Percentiles rank a stretch among this genome's conserved stretches.
Evolutionary conservation across 1,139 yeast genomes (phyloP).

Genomic region (Debaryomycetaceae sp.): DNA sequence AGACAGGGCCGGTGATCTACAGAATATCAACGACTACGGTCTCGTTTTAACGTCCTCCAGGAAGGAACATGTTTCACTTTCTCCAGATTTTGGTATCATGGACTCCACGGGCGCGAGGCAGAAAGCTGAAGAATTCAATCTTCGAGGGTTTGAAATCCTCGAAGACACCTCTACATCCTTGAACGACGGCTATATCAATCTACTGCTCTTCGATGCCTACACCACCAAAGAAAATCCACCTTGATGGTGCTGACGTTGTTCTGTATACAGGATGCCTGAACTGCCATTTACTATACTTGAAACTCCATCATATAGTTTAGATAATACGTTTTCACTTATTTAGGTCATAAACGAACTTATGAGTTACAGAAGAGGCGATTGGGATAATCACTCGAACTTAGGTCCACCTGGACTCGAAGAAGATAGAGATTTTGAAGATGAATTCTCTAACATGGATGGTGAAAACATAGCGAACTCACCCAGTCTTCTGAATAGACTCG

Average conservation of each 20-base stretch:
- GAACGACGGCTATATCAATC: conserved; percentile 67
- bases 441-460: not conserved
- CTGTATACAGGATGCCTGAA: not conserved
- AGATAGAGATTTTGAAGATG: not conserved
- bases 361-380: not conserved
- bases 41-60: conserved; percentile 18
- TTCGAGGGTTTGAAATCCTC: conserved; percentile 58
- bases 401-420: not conserved
- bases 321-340: too few relatives aligned
- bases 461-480: not conserved
- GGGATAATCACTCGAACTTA: not conserved
- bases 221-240: conserved; percentile 67
- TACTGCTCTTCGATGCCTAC: conserved; percentile 73
- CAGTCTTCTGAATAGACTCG: not conserved
- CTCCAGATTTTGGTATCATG: conserved; percentile 21
- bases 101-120: conserved; percentile 2
- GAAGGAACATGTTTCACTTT: conserved; percentile 15
- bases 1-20: conserved; percentile 30
- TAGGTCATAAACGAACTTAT: not conserved
- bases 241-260: conserved; percentile 10
- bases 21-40: conserved; percentile 26
- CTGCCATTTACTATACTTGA: not conserved
- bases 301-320: not conserved
- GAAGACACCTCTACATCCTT: conserved; percentile 61
- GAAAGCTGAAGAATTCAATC: conserved; percentile 17